Evolutionary conservation across 2,329 filamentous ascomycete genomes (phyloP).

Genomic region (Monilinia aucupariae): DNA sequence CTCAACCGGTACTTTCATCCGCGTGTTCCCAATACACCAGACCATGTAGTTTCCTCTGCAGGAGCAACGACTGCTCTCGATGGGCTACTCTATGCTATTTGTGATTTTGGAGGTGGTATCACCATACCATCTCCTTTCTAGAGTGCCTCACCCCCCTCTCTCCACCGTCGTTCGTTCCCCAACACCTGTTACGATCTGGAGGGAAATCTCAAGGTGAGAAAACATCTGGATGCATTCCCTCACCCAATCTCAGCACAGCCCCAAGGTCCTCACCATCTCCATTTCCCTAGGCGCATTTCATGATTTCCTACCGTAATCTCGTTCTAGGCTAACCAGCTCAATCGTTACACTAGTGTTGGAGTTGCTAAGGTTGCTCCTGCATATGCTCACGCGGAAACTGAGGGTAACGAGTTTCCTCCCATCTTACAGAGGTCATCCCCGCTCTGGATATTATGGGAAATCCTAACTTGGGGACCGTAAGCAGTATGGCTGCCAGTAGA

Average conservation of each 20-base stretch:
- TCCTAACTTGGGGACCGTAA: not conserved
- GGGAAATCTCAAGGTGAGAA: not conserved
- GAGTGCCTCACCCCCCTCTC: not conserved
- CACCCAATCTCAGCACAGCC: not conserved
- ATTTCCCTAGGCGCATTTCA: no score
- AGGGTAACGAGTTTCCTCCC: no score
- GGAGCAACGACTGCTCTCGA: not conserved
- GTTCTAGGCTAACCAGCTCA: no score
- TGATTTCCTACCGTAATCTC: no score
- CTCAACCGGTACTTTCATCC: constrained; percentile 4
- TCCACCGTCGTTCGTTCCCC: no score
- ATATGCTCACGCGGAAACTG: no score
- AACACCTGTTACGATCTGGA: no score
- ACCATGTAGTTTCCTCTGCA: not conserved
- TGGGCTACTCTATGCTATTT: not conserved
- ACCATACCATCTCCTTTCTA: not conserved
- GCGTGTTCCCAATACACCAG: not conserved
- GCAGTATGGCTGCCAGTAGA: no score
- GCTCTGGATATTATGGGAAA: not conserved
- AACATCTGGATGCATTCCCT: not conserved
- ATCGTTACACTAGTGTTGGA: no score
- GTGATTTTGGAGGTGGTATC: constrained; percentile 4
- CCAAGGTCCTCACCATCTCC: not conserved
- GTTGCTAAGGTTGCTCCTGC: no score
- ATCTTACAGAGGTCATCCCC: no score